A percentile compares a stretch with the other conserved stretches of the same genome.
These are phyloP conservation scores for Protomyces inouyei DNA, from an alignment of 1,139 yeast species.

Conservation along the genomic window DNA sequence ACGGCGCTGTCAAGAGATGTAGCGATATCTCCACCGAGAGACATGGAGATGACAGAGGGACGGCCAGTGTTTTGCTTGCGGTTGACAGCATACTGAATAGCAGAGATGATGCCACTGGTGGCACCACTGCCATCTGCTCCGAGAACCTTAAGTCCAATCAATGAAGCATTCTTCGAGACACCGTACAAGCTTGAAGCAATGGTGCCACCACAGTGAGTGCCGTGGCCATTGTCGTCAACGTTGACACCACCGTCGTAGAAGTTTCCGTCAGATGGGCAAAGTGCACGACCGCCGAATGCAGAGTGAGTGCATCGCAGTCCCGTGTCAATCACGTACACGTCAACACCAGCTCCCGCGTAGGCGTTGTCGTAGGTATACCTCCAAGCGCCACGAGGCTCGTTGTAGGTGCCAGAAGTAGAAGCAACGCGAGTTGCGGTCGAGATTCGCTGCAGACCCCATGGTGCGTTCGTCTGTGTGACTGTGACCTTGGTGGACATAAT, in stretches of 20 bases:
- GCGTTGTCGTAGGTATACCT: constrained; percentile 44
- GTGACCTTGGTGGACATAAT: not conserved
- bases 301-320: constrained; percentile 27
- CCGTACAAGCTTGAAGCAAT: constrained; percentile 71
- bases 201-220: constrained; percentile 82
- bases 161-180: constrained; percentile 68
- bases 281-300: constrained; percentile 46
- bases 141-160: constrained; percentile 74
- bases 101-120: constrained; percentile 25
- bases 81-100: constrained; percentile 29
- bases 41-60: not conserved
- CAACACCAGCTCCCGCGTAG: constrained; percentile 38
- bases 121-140: constrained; percentile 37
- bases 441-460: constrained; percentile 32
- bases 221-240: constrained; percentile 34
- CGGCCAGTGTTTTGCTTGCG: constrained; percentile 11
- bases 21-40: constrained; percentile 6
- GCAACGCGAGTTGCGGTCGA: constrained; percentile 54
- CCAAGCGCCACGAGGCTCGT: constrained; percentile 33
- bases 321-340: constrained; percentile 31
- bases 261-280: constrained; percentile 37
- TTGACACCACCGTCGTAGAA: constrained; percentile 25
- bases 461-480: not conserved
- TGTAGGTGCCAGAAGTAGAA: not conserved
- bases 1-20: constrained; percentile 28